Evolutionary conservation across 1,139 yeast genomes (phyloP), one percentile per base, ranked within the genome.

Genomic region (Geotrichum phurueaensis): DNA sequence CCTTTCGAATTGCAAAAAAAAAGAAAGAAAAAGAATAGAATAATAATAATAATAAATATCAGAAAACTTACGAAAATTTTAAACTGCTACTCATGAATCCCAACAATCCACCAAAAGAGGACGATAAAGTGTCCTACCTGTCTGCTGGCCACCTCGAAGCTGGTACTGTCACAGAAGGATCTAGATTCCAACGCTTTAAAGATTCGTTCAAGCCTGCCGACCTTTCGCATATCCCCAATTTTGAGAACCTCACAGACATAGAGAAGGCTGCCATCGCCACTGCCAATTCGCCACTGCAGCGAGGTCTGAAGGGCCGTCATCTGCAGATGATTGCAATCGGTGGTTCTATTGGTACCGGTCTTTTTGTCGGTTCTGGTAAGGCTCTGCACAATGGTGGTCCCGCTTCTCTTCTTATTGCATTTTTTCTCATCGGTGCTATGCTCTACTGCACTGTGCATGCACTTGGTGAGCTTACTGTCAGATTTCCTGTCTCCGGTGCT

Each of bases 281-380:
- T 6, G 70, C 73, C 9, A 66, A 67, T 50, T 65, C 81, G 15
- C 80, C 79, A 1, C 70, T 80, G 59, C 70, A 71, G 45, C 70
- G 81, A 60, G 72, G 74, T 5, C 74, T 81, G 62, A 76, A 80
- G 65, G 74, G 76, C 57, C 76, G 86, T 60, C 88, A 84, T 66
- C 57, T 65, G 78, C 82, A 84, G 67, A 82, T 86, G 86, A 87
- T 90, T 65, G 89, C 96, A 49, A 79, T 89, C 57, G 96, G 95
- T 22, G 89, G 95, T 23, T 87, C 92, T 65, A 86, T 89, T 61
- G 96, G 96, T 75, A 85, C 89, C 0, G 90, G 90, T 51, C 75
- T 85, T 64, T 83, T 85, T 66, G 85, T 90, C 51, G 96, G 96
- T 62, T 81, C 87, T 27, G 96, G 95, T 56, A 75, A 79, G 20